These are phyloP conservation scores for Fusarium bactridioides DNA, from an alignment of 2,329 filamentous ascomycete species.

Conservation along the genomic window DNA sequence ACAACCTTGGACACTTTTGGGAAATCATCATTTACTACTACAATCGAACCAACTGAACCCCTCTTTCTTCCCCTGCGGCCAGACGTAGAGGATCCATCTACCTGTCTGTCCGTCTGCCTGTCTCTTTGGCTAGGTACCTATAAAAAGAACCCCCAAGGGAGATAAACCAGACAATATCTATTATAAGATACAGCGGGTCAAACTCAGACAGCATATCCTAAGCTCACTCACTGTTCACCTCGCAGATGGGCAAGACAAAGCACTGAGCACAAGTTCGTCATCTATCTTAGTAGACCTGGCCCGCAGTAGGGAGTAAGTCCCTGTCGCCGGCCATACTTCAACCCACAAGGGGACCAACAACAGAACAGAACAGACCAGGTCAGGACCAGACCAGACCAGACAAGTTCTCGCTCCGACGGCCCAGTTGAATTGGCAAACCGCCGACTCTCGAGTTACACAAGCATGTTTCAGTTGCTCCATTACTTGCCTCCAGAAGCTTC, in stretches of 20 bases:
- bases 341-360: neutral
- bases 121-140: neutral
- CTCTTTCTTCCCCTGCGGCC: neutral
- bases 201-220: conserved; percentile 5
- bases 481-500: conserved; percentile 36
- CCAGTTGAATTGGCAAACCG: conserved; percentile 41
- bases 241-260: conserved; percentile 29
- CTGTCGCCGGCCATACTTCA: conserved; percentile 11
- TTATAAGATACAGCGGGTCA: conserved; percentile 20
- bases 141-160: conserved; percentile 1
- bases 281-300: neutral
- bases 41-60: neutral
- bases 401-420: conserved; percentile 31
- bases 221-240: neutral
- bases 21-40: neutral
- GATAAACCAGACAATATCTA: neutral
- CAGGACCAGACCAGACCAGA: neutral
- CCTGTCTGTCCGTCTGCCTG: neutral
- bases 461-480: conserved; percentile 47
- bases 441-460: conserved; percentile 46
- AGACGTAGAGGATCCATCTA: neutral
- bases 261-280: conserved; percentile 32
- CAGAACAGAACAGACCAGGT: neutral
- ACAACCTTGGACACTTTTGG: conserved; percentile 17
- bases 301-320: neutral